A percentile compares a stretch with the other conserved stretches of the same genome.
Evolutionary conservation across 2,329 filamentous ascomycete species (phyloP).

Genomic region (Pestalotiopsis sp.): DNA sequence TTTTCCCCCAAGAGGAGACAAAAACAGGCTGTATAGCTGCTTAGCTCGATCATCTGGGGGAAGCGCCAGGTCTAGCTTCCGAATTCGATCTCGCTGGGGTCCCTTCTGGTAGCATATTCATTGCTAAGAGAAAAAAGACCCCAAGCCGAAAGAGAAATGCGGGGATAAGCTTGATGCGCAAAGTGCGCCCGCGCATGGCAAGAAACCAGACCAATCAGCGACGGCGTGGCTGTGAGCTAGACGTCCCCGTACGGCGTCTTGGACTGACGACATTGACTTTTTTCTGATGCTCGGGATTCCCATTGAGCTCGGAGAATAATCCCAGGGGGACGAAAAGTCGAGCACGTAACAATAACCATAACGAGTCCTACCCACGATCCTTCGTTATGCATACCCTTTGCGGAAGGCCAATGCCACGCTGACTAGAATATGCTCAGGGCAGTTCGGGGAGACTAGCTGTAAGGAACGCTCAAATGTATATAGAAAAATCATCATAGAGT

Average conservation of each 20-base stretch:
- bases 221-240: not conserved
- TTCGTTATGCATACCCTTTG: not conserved
- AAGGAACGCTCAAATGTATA: too few relatives aligned
- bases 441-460: not conserved
- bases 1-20: not conserved
- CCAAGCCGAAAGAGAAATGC: not conserved
- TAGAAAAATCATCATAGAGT: not conserved
- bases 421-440: too few relatives aligned
- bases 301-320: not conserved
- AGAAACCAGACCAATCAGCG: not conserved
- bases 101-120: not conserved
- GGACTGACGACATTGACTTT: slow-evolving; percentile 11
- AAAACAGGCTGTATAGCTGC: not conserved
- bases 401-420: not conserved
- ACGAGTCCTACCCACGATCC: not conserved
- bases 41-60: not conserved
- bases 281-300: not conserved
- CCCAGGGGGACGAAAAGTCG: not conserved
- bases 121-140: not conserved
- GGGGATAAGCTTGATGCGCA: not conserved
- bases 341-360: not conserved
- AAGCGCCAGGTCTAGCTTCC: not conserved
- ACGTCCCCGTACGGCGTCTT: not conserved
- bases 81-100: not conserved
- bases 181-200: not conserved